Percentiles rank a stretch among this genome's conserved stretches.
Evolutionary conservation across 2,329 filamentous ascomycete species (phyloP).

Genomic region (Pseudogymnoascus sp.): DNA sequence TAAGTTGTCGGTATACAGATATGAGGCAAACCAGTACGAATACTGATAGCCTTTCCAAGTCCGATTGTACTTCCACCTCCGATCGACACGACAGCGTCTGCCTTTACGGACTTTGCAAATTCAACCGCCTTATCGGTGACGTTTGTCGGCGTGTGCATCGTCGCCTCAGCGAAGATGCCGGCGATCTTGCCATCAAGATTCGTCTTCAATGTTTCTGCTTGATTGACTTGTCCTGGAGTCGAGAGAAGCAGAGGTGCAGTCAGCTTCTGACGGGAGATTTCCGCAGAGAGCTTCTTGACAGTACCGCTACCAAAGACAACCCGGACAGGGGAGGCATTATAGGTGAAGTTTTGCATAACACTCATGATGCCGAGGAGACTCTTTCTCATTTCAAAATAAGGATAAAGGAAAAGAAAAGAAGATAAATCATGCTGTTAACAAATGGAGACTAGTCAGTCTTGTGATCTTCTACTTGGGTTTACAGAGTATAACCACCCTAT

Average conservation of each 20-base stretch:
- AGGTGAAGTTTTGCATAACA: conserved; percentile 35
- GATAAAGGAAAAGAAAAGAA: neutral
- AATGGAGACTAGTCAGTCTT: neutral
- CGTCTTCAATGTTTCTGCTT: conserved; percentile 34
- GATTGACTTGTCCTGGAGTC: conserved; percentile 40
- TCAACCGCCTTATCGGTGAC: conserved; percentile 49
- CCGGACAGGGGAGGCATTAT: conserved; percentile 43
- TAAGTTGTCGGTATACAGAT: conserved; percentile 55
- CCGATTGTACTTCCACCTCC: conserved; percentile 55
- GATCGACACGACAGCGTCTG: conserved; percentile 50
- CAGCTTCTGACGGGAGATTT: conserved; percentile 37
- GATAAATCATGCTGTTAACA: neutral
- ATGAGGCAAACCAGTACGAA: conserved; percentile 45
- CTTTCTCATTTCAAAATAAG: neutral
- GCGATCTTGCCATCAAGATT: conserved; percentile 37
- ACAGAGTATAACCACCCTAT: neutral
- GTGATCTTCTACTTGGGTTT: neutral
- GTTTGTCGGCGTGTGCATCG: conserved; percentile 53
- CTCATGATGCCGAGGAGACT: neutral
- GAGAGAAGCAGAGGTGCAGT: conserved; percentile 46
- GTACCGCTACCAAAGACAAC: conserved; percentile 50
- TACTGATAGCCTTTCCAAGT: conserved; percentile 47
- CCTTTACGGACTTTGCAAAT: conserved; percentile 34
- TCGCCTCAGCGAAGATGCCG: conserved; percentile 45
- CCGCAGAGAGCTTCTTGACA: conserved; percentile 37